Base-by-base conservation (phyloP, 1,139 yeast species). In the Debaryomyces fabryi region DNA sequence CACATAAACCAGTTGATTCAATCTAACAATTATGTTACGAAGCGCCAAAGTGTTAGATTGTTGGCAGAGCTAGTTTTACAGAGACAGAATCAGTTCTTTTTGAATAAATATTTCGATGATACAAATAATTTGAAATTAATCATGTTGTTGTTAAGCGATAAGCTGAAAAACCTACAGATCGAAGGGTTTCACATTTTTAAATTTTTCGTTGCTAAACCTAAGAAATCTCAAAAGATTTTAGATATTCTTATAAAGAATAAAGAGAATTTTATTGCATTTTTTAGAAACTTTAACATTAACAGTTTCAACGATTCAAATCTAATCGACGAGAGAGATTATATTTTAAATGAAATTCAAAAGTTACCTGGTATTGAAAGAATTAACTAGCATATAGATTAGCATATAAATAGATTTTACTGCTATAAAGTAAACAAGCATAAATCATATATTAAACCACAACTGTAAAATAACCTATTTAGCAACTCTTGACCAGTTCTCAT, bases 161-260 rank as follows among this genome's bases (percentile, higher is more conserved):
- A 87, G 66, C 91, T 96, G 59, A 88, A 87, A 59, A 92, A 91
- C 64, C 76, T 93, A 51, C 97, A 91, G 64, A 71, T 84, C 49
- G 99, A 93, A 66, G 93, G 96, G 3, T 93, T 93, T 63, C 93
- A 93, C 58, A 86, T 93, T 34, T 93, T 93, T 71, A 93, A 93
- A 67, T 88, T 86, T 38, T 90, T 93, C 68, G 92, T 91, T 32
- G 99, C 97, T 6, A 93, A 93, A 65, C 99, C 99, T 6, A 85
- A 87, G 56, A 92, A 92, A 65, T 78, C 91, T 1, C 90, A 85
- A 62, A 83, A 86, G 9, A 84, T 93, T 2, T 72, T 81, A 50
- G 97, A 92, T 64, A 88, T 93, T 20, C 72, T 93, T 56, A 81
- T 85, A 39, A 91, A 91, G 61, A 93, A 93, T 65, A 84, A 90